phyloP scores from a whole-genome alignment of 148 eudicot genomes.

The Vaccinium darrowii region DNA sequence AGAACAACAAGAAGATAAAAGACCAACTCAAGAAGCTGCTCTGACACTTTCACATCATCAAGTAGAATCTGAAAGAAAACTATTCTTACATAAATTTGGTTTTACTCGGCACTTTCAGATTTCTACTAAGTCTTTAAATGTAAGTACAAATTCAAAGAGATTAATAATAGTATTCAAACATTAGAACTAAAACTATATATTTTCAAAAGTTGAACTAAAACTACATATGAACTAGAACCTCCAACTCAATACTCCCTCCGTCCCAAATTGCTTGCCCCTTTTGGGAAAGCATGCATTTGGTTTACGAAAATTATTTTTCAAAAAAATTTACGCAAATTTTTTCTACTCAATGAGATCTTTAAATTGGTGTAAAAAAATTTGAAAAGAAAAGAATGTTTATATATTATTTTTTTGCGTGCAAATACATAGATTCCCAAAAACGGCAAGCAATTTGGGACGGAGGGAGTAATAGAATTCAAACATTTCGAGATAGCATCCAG shows the following conservation, averaged over 20 bases:
- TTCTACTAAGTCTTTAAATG: neutral
- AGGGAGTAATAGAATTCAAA: neutral
- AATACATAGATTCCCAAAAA: too few relatives aligned
- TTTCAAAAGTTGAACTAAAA: neutral
- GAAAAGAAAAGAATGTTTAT: too few relatives aligned
- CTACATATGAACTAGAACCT: neutral
- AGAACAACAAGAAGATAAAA: constrained; percentile 58
- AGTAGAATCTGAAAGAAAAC: constrained; percentile 67
- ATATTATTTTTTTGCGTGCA: too few relatives aligned
- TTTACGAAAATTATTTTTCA: too few relatives aligned
- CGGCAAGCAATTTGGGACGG: too few relatives aligned
- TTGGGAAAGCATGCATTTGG: too few relatives aligned
- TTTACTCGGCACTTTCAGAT: neutral
- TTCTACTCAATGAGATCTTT: too few relatives aligned
- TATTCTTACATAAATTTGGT: constrained; percentile 3
- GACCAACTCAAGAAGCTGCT: constrained; percentile 83
- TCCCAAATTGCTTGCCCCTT: too few relatives aligned
- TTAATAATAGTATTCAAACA: neutral
- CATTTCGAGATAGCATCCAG: neutral
- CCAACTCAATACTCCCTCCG: neutral
- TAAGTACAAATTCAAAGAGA: neutral
- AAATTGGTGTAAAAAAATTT: too few relatives aligned
- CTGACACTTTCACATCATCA: constrained; percentile 78
- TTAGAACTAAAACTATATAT: neutral
- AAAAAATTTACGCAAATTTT: too few relatives aligned